phyloP scores from a whole-genome alignment of 768 basidiomycete species.

The Paxillus rubicundulus region DNA sequence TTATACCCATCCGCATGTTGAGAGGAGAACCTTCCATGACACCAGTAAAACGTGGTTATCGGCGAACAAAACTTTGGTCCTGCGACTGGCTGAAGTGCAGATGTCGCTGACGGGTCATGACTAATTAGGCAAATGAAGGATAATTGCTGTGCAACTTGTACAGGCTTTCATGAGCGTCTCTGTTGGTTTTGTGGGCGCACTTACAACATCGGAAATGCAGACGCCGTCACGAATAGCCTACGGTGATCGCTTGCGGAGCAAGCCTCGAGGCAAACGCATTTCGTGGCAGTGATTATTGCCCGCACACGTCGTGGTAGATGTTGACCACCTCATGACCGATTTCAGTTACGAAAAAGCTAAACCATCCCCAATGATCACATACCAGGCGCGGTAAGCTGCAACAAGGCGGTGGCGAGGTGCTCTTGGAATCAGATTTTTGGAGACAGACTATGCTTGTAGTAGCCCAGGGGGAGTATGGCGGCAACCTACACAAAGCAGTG shows the following conservation, averaged over 20 bases:
- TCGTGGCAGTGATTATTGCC: slow-evolving; percentile 21
- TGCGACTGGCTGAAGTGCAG: slow-evolving; percentile 14
- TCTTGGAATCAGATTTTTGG: slow-evolving; percentile 3
- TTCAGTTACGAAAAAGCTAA: not conserved
- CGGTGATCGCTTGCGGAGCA: not conserved
- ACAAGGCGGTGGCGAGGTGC: slow-evolving; percentile 24
- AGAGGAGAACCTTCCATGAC: slow-evolving; percentile 15
- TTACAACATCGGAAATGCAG: not conserved
- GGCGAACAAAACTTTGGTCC: slow-evolving; percentile 4
- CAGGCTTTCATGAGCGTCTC: not conserved
- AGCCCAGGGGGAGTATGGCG: not conserved
- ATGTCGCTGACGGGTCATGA: slow-evolving; percentile 10
- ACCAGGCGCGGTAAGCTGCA: slow-evolving; percentile 11
- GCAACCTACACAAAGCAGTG: not conserved
- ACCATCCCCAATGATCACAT: slow-evolving; percentile 11
- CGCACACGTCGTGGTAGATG: not conserved
- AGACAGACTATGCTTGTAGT: not conserved
- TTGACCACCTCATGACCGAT: slow-evolving; percentile 9
- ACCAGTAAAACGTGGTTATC: slow-evolving; percentile 28
- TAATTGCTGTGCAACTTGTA: too few species aligned
- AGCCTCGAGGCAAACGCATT: slow-evolving; percentile 27
- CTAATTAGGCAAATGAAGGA: slow-evolving; percentile 1
- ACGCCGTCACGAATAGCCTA: not conserved
- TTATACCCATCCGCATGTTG: slow-evolving; percentile 16
- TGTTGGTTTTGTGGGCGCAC: slow-evolving; percentile 1